Percentiles rank a stretch among this genome's conserved stretches.
Conservation (phyloP, 139 green algal species). For the Chlamydomonas schloesseri region DNA sequence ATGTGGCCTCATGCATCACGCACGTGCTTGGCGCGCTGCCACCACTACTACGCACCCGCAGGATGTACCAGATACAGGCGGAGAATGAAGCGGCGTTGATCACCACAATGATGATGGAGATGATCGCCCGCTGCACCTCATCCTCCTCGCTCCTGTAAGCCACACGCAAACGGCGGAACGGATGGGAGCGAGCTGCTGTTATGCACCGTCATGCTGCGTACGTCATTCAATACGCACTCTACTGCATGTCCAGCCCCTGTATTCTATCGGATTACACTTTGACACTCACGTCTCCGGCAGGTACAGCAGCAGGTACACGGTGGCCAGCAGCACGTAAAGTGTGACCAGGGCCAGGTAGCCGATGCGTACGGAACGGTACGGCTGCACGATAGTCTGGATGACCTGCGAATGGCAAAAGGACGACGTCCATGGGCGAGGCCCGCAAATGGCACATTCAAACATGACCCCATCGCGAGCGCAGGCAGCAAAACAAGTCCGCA, state of each 20-base stretch:
- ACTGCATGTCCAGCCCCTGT: too few relatives aligned
- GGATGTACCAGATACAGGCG: not conserved
- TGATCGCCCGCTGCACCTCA: not conserved
- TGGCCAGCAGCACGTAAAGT: not conserved
- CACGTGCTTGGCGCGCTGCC: too few relatives aligned
- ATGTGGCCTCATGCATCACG: too few relatives aligned
- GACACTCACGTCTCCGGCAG: not conserved
- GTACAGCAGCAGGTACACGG: not conserved
- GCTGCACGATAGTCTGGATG: not conserved
- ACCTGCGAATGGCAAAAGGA: too few relatives aligned
- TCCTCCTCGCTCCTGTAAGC: not conserved
- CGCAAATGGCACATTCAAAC: too few relatives aligned
- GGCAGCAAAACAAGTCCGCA: too few relatives aligned
- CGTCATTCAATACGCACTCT: too few relatives aligned
- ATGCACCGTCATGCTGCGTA: not conserved
- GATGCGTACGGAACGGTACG: not conserved
- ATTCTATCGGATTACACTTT: too few relatives aligned
- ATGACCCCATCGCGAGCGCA: too few relatives aligned
- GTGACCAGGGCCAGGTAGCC: not conserved
- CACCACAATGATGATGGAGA: not conserved
- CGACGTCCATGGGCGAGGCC: too few relatives aligned
- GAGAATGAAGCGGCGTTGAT: not conserved
- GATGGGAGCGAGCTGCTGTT: not conserved
- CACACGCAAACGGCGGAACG: not conserved
- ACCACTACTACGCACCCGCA: too few relatives aligned